phyloP scores from a whole-genome alignment of 2,329 filamentous ascomycete genomes.

The Waltergamsia citrina region DNA sequence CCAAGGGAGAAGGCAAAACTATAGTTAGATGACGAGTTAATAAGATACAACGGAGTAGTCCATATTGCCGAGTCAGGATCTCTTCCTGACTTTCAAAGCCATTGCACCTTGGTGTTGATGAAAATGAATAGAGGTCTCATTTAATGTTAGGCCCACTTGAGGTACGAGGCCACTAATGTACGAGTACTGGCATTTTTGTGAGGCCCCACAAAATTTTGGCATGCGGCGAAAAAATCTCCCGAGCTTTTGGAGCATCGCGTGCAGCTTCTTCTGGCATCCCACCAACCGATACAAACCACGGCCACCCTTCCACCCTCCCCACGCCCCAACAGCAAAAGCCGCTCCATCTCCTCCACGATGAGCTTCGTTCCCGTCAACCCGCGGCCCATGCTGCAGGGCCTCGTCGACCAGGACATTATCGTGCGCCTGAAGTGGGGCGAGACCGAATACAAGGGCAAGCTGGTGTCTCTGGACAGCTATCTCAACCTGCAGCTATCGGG shows the following conservation, averaged over 20 bases:
- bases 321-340: neutral
- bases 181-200: no score
- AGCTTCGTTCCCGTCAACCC: constrained; percentile 89
- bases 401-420: constrained; percentile 84
- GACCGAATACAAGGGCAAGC: constrained; percentile 89
- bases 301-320: neutral
- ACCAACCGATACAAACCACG: neutral
- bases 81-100: no score
- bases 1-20: neutral
- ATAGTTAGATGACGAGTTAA: no score
- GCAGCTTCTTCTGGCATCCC: neutral
- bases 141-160: no score
- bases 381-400: constrained; percentile 87
- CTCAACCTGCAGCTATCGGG: constrained; percentile 95
- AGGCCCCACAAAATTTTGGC: neutral
- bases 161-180: no score
- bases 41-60: no score
- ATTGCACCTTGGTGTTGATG: no score
- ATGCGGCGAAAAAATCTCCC: constrained; percentile 2
- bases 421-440: constrained; percentile 97
- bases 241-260: neutral
- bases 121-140: no score
- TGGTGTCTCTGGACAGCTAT: constrained; percentile 93
- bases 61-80: no score
- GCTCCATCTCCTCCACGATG: constrained; percentile 15